Conservation (phyloP, 805 yeast genomes). For the Kuraishia piskuri region DNA sequence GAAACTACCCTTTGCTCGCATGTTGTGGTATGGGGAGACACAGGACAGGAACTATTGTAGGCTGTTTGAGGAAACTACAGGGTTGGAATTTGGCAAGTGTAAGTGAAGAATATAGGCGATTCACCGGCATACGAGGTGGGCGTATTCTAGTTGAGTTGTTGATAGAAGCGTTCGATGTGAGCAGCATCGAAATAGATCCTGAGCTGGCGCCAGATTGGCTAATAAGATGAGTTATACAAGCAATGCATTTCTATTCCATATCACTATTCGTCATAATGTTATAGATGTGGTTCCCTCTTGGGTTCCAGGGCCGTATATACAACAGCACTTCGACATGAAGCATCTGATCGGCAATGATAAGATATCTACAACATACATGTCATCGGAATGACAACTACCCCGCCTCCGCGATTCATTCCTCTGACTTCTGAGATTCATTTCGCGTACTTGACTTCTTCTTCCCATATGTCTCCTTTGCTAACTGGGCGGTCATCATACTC, state of each 20-base stretch:
- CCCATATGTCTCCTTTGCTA: conserved; percentile 46
- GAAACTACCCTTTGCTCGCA: conserved; percentile 77
- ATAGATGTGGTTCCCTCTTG: not conserved
- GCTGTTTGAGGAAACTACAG: conserved; percentile 85
- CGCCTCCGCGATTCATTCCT: conserved; percentile 5
- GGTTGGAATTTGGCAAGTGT: conserved; percentile 97
- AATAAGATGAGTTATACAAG: conserved; percentile 11
- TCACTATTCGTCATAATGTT: not conserved
- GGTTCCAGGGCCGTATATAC: not conserved
- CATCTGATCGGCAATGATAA: too few species aligned
- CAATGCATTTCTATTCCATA: not conserved
- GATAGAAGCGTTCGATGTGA: conserved; percentile 63
- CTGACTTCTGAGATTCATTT: conserved; percentile 18
- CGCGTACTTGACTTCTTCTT: conserved; percentile 18
- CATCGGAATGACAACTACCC: not conserved
- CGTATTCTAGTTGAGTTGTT: conserved; percentile 84
- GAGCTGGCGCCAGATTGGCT: conserved; percentile 41
- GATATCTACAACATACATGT: not conserved
- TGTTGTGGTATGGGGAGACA: conserved; percentile 99
- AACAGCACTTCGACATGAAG: not conserved
- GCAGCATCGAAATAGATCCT: conserved; percentile 30
- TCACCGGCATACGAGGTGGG: conserved; percentile 90
- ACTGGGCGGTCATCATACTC: conserved; percentile 55
- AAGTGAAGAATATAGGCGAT: conserved; percentile 88
- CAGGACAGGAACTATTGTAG: conserved; percentile 93